Percentiles rank a stretch among this genome's conserved stretches.
Evolutionary conservation across 169 alveolate genomes (phyloP).

Genomic region (Plasmodium yoelii): DNA sequence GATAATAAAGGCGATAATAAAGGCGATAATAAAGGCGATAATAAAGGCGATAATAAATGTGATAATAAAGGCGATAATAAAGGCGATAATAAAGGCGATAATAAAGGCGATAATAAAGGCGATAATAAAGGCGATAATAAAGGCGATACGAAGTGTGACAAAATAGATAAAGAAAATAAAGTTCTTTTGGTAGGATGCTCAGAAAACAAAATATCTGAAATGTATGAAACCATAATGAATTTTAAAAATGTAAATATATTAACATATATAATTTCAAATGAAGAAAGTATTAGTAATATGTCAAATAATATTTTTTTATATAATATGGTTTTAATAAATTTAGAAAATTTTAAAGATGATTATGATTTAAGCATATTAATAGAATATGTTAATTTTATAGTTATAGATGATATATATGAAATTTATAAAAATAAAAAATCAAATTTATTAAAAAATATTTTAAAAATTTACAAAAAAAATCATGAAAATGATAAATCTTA

Average conservation of each 20-base stretch:
- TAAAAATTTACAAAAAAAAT: conserved; percentile 40
- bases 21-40: no score
- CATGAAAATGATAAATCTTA: conserved; percentile 3
- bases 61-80: neutral
- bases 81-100: neutral
- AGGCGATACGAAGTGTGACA: neutral
- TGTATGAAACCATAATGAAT: conserved; percentile 51
- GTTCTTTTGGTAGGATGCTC: conserved; percentile 44
- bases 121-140: no score
- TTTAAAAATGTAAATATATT: conserved; percentile 39
- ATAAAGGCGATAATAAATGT: neutral
- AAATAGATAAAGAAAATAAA: conserved; percentile 7
- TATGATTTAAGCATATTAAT: conserved; percentile 38
- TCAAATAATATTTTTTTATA: conserved; percentile 30
- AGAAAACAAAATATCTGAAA: conserved; percentile 14
- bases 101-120: no score
- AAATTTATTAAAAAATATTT: conserved; percentile 21
- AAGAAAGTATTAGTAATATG: conserved; percentile 24
- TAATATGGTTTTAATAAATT: conserved; percentile 44
- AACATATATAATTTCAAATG: conserved; percentile 42
- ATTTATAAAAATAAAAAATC: conserved; percentile 37
- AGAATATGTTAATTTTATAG: conserved; percentile 27
- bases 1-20: neutral
- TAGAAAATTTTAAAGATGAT: conserved; percentile 17
- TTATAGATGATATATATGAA: conserved; percentile 65